Evolutionary conservation across 2,329 filamentous ascomycete species (phyloP).

Genomic region (Cytospora mali): DNA sequence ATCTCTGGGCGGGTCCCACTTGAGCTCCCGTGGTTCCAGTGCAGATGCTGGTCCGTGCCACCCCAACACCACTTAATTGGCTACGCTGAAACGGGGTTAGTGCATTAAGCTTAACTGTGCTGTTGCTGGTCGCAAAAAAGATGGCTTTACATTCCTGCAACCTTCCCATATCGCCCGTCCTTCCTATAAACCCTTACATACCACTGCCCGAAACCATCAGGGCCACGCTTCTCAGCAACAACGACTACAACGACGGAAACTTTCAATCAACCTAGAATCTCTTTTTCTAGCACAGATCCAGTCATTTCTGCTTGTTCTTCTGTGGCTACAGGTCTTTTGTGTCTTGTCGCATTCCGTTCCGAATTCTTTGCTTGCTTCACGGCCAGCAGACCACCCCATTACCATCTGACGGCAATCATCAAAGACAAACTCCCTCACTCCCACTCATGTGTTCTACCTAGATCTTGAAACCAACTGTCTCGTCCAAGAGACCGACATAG

Average conservation of each 20-base stretch:
- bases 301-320: background rate
- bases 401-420: constrained; percentile 3
- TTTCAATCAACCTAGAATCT: background rate
- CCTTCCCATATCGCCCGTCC: background rate
- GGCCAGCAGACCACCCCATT: constrained; percentile 6
- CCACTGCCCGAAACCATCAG: background rate
- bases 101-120: background rate
- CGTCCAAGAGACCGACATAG: background rate
- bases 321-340: background rate
- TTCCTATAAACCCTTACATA: background rate
- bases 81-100: background rate
- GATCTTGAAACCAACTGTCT: constrained; percentile 1
- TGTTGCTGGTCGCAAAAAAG: background rate
- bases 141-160: background rate
- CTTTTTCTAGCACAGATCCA: constrained; percentile 1
- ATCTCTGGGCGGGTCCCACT: background rate
- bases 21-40: background rate
- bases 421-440: constrained; percentile 4
- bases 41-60: background rate
- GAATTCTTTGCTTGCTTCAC: background rate
- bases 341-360: background rate
- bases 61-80: background rate
- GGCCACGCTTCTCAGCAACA: background rate
- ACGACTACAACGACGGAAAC: background rate
- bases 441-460: constrained; percentile 15